Evolutionary conservation across 192 early-diverging fungal species (phyloP).

Genomic region (Backusella australiensis): DNA sequence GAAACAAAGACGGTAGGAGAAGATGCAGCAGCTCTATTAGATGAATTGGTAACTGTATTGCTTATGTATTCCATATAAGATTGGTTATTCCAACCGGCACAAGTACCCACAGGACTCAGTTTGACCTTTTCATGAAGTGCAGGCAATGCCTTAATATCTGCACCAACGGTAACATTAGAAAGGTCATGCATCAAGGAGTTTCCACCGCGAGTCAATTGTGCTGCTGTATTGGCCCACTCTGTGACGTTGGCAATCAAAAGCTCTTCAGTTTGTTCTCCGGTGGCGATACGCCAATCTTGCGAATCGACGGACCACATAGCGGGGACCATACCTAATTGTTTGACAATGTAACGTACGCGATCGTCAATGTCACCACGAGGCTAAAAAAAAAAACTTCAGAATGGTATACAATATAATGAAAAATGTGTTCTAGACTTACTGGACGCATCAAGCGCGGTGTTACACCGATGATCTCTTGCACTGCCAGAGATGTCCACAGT

Average conservation of each 20-base stretch:
- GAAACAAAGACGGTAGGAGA: conserved; percentile 2
- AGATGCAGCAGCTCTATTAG: conserved; percentile 1
- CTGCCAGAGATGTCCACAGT: conserved; percentile 59
- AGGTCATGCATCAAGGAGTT: conserved; percentile 52
- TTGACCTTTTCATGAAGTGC: conserved; percentile 27
- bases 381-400: conserved; percentile 5
- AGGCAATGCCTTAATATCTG: conserved; percentile 36
- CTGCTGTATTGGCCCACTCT: conserved; percentile 25
- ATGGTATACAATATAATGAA: background rate
- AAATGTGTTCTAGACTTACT: conserved; percentile 16
- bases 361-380: conserved; percentile 67
- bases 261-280: conserved; percentile 25
- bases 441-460: conserved; percentile 48
- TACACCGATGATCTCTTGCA: conserved; percentile 45
- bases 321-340: conserved; percentile 43
- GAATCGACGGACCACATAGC: conserved; percentile 41
- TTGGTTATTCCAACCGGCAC: conserved; percentile 19
- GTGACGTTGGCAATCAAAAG: conserved; percentile 33
- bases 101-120: conserved; percentile 29
- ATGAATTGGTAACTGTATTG: background rate
- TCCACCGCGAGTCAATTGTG: conserved; percentile 29
- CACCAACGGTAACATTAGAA: conserved; percentile 40
- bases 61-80: conserved; percentile 21
- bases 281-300: conserved; percentile 9
- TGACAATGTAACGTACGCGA: conserved; percentile 50